Evolutionary conservation across 2,329 filamentous ascomycete species (phyloP).

Genomic region (Fusarium burgessii): DNA sequence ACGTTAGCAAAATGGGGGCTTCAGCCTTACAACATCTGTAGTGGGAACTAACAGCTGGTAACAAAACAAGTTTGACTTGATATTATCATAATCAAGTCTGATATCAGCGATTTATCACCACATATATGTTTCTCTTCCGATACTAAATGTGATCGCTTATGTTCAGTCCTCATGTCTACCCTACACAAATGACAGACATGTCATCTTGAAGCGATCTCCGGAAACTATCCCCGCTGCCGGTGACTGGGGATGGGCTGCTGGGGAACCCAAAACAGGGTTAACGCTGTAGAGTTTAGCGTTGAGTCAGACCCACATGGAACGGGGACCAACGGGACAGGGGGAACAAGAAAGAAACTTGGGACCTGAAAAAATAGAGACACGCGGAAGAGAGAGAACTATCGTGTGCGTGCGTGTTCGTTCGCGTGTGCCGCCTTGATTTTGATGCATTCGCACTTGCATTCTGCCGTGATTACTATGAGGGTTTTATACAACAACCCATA

Average conservation of each 20-base stretch:
- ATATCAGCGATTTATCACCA: not conserved
- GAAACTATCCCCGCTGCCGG: slow-evolving; percentile 36
- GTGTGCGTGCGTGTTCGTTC: slow-evolving; percentile 17
- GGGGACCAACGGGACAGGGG: slow-evolving; percentile 42
- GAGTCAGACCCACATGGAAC: slow-evolving; percentile 30
- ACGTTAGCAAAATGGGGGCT: not conserved
- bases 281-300: slow-evolving; percentile 21
- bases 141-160: not conserved
- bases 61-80: accelerated
- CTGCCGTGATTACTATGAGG: slow-evolving; percentile 17
- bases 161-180: slow-evolving; percentile 8
- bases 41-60: not conserved
- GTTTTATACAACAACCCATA: not conserved
- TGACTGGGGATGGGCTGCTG: slow-evolving; percentile 27
- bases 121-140: not conserved
- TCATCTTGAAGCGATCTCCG: slow-evolving; percentile 27
- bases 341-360: slow-evolving; percentile 3
- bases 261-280: slow-evolving; percentile 21
- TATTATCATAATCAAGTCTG: not conserved
- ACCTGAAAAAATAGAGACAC: slow-evolving; percentile 24
- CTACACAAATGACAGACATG: slow-evolving; percentile 14
- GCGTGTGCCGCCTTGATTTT: slow-evolving; percentile 33
- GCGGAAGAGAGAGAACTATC: slow-evolving; percentile 18
- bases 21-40: not conserved
- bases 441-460: slow-evolving; percentile 6